Conservation (phyloP, 148 eudicot genomes). For the Amaranthus palmeri region DNA sequence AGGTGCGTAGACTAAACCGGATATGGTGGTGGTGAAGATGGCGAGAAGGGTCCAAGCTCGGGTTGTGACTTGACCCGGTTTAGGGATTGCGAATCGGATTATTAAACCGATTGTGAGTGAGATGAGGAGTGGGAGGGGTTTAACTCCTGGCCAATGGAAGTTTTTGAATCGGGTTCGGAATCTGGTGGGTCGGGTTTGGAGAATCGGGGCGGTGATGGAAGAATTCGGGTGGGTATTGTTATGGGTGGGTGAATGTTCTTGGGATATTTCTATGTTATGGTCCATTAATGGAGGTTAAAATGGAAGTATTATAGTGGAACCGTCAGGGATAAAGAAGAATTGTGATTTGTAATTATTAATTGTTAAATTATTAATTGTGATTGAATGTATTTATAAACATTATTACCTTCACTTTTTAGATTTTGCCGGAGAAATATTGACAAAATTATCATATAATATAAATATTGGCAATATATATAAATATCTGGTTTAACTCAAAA, state of each 20-base stretch:
- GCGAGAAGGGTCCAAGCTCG: constrained; percentile 80
- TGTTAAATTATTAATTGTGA: too few species aligned
- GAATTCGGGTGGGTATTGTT: background rate
- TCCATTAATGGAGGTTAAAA: background rate
- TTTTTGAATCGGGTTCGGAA: constrained; percentile 11
- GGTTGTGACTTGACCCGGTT: constrained; percentile 40
- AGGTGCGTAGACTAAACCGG: constrained; percentile 61
- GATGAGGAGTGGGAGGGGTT: constrained; percentile 41
- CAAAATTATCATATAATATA: too few species aligned
- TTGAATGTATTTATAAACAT: too few species aligned
- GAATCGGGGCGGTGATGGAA: constrained; percentile 1
- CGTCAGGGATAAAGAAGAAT: too few species aligned
- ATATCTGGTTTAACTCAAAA: too few species aligned
- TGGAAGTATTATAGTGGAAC: too few species aligned
- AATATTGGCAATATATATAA: too few species aligned
- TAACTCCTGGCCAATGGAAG: constrained; percentile 38
- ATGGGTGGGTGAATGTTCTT: constrained; percentile 5
- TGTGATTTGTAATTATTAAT: too few species aligned
- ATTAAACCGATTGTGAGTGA: constrained; percentile 44
- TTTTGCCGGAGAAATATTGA: too few species aligned
- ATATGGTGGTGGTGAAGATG: constrained; percentile 56
- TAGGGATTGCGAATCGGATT: constrained; percentile 61
- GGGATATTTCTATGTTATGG: constrained; percentile 19
- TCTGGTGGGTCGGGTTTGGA: constrained; percentile 13
- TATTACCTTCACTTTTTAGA: too few species aligned